Conservation (phyloP, 2,329 filamentous ascomycete genomes). For the Calonectria crousiana region DNA sequence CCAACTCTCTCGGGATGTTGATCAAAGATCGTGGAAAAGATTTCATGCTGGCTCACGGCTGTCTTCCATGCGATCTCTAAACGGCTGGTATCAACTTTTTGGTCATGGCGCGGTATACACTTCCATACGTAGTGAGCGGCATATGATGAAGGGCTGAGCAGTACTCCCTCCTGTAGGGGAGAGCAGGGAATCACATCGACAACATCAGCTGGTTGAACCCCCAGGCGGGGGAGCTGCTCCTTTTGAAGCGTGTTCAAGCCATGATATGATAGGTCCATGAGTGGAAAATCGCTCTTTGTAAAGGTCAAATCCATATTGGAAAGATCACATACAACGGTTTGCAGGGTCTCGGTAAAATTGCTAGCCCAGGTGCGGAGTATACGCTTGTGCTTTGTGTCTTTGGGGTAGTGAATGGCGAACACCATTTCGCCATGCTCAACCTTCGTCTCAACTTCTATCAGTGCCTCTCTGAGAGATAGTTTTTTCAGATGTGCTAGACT, state of each 20-base stretch:
- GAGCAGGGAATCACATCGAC: not conserved
- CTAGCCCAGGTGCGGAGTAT: not conserved
- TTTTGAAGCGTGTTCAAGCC: not conserved
- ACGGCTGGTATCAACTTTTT: not conserved
- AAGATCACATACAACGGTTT: not conserved
- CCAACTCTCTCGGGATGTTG: not conserved
- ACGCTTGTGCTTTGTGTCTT: not conserved
- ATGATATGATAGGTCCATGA: not conserved
- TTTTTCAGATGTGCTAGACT: not conserved
- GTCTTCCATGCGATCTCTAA: not conserved
- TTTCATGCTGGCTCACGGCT: not conserved
- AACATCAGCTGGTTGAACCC: not conserved
- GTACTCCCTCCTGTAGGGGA: not conserved
- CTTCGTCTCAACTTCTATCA: not conserved
- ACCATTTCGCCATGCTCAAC: not conserved
- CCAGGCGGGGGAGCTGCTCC: not conserved
- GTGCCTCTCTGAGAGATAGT: not conserved
- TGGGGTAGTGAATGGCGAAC: not conserved
- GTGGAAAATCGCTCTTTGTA: not conserved
- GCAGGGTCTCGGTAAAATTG: not conserved
- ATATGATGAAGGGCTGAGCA: not conserved
- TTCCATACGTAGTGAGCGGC: not conserved
- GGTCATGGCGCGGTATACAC: not conserved
- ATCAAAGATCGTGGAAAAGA: not conserved
- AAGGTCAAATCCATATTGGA: not conserved